Evolutionary conservation across 208 protist species (phyloP).

Genomic region (Paratrypanosoma confusum): DNA sequence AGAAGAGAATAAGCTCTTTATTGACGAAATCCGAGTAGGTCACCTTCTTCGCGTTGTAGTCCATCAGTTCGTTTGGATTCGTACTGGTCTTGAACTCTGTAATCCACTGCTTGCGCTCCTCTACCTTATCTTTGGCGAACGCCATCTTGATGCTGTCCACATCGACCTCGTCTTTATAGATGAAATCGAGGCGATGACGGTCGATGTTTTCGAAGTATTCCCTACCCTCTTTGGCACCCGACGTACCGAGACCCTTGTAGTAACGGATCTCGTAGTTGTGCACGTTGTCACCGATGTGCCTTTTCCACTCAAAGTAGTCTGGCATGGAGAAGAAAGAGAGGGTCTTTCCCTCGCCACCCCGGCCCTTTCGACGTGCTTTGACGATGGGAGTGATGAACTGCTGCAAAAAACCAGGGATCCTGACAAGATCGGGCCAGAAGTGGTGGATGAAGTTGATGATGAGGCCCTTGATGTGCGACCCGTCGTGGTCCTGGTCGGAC

Average conservation of each 20-base stretch:
- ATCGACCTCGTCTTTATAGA: constrained; percentile 66
- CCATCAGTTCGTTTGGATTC: constrained; percentile 74
- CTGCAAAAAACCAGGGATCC: constrained; percentile 94
- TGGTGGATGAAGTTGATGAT: constrained; percentile 99
- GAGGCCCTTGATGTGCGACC: constrained; percentile 99
- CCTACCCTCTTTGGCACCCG: constrained; percentile 93
- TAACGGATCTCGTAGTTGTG: constrained; percentile 98
- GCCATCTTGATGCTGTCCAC: constrained; percentile 96
- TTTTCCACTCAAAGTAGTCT: constrained; percentile 97
- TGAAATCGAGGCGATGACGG: constrained; percentile 96
- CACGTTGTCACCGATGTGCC: constrained; percentile 44
- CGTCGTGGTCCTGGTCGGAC: constrained; percentile 99
- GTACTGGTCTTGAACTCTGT: constrained; percentile 76
- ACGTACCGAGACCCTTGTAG: constrained; percentile 99
- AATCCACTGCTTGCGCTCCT: constrained; percentile 99
- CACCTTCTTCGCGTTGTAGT: constrained; percentile 87
- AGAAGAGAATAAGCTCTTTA: constrained; percentile 99
- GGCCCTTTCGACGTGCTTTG: constrained; percentile 90
- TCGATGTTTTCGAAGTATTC: constrained; percentile 99
- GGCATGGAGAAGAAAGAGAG: constrained; percentile 99
- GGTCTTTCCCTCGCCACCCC: constrained; percentile 31
- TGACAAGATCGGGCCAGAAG: constrained; percentile 98
- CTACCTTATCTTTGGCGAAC: constrained; percentile 96
- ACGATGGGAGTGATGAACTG: constrained; percentile 99
- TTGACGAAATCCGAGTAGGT: constrained; percentile 97